Conservation (phyloP, 345 rosid species). For the Capsella bursapastoris region DNA sequence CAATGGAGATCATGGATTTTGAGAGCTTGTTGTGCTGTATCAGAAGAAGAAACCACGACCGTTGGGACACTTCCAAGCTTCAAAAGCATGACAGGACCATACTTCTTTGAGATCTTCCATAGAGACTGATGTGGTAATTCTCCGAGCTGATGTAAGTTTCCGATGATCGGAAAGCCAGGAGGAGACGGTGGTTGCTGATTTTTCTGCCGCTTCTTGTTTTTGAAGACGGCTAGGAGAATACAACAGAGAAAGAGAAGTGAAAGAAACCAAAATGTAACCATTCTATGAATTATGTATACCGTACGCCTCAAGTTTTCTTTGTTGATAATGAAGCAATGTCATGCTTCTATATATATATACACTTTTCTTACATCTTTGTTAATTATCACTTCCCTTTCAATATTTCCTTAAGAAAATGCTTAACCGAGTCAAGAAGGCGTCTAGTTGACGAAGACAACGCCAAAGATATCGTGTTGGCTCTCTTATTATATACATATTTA, state of each 20-base stretch:
- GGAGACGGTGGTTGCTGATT: slow-evolving; percentile 42
- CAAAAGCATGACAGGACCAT: slow-evolving; percentile 55
- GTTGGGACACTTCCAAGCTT: slow-evolving; percentile 44
- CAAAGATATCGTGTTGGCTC: too few relatives aligned
- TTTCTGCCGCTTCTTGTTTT: background rate
- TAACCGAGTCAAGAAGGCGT: background rate
- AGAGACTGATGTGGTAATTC: slow-evolving; percentile 42
- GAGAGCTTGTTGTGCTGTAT: slow-evolving; percentile 47
- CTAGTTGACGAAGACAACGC: background rate
- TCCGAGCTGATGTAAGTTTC: slow-evolving; percentile 50
- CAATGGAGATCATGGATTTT: slow-evolving; percentile 51
- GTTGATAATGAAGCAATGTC: background rate
- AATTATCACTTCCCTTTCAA: background rate
- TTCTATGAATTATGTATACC: background rate
- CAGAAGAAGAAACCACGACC: slow-evolving; percentile 51
- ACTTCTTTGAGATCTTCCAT: slow-evolving; percentile 50
- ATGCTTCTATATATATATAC: background rate
- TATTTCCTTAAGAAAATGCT: background rate
- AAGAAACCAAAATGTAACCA: slow-evolving; percentile 22
- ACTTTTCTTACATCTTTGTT: background rate
- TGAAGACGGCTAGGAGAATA: slow-evolving; percentile 13
- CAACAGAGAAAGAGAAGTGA: slow-evolving; percentile 2
- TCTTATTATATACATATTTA: too few relatives aligned
- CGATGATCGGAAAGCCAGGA: slow-evolving; percentile 49
- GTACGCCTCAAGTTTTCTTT: background rate